Conservation (phyloP, 129 eudicot species). For the Pittosporum tobira region DNA sequence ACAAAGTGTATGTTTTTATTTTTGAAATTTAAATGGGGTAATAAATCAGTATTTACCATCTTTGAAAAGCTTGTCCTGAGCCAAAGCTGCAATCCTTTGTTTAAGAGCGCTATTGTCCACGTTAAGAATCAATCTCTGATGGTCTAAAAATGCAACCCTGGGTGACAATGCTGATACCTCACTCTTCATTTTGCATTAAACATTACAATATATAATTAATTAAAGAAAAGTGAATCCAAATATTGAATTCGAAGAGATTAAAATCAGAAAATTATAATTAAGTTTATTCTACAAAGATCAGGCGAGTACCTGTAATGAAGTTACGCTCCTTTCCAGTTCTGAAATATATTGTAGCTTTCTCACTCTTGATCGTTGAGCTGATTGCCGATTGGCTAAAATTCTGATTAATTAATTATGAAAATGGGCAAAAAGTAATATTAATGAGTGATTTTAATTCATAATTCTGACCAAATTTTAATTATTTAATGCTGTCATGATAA, state of each 20-base stretch:
- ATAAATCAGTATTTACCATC: too few relatives aligned
- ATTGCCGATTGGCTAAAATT: conserved; percentile 89
- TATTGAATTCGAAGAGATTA: neutral
- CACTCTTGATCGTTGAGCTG: conserved; percentile 94
- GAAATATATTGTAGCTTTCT: conserved; percentile 86
- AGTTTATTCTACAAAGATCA: neutral
- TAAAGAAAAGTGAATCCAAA: neutral
- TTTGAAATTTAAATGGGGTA: too few relatives aligned
- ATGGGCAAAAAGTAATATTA: neutral
- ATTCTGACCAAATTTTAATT: too few relatives aligned
- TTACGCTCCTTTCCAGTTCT: conserved; percentile 89
- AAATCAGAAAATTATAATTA: neutral
- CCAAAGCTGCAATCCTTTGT: conserved; percentile 88
- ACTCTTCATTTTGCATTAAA: conserved; percentile 36
- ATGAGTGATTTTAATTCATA: neutral
- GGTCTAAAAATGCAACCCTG: conserved; percentile 84
- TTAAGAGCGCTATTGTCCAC: conserved; percentile 84
- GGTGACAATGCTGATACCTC: conserved; percentile 94
- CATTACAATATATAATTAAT: neutral
- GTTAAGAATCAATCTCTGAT: conserved; percentile 74
- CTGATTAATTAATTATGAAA: conserved; percentile 24
- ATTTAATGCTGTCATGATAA: too few relatives aligned
- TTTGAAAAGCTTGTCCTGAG: conserved; percentile 92
- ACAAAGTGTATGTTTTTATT: too few relatives aligned
- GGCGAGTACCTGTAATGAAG: conserved; percentile 64